Evolutionary conservation across 2,329 filamentous ascomycete genomes (phyloP), one percentile per base, ranked within the genome.

Genomic region (Aureobasidium sp.): DNA sequence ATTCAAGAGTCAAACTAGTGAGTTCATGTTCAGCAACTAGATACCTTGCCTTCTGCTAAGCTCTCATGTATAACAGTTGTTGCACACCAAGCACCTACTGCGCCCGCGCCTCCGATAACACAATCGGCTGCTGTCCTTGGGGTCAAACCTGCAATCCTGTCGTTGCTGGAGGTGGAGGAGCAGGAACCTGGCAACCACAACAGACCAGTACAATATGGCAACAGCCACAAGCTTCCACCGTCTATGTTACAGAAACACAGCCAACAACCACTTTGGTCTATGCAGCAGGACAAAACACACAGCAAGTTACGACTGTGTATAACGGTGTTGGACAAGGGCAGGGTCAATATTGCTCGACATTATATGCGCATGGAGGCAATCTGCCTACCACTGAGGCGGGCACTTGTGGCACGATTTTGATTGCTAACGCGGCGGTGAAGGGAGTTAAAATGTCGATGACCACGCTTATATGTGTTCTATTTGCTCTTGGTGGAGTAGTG

Each of bases 1-100:
- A 76, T 79, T 52, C 68, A 72, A 37, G 70, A 75, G 47, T 70
- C 75, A 7, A 73, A 74, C 59, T 80, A 75, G 78, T 79, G 66
- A 65, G 74, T 41, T 25, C 41, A 25, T 21, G 30, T 13, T n/a
- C 27, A 16, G 1, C 10, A 9, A 16, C 21, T 55, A 27, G 3
- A 11, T 5, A 2, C 13, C 13, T 32, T 9, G 15, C 29, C n/a
- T 25, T 53, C 50, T 15, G 25, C 32, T 32, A 25, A 29, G 3
- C 10, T 8, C 9, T 36, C 7, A 39, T 25, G 9, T 29, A 45
- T 8, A 7, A 7, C 27, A 73, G 72, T 65, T 74, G 72, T 65
- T 74, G 72, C 64, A 69, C 70, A 4, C 61, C 69, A 7, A 62
- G 65, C 49, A 70, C 71, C 61, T 64, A 63, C 61, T 73, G 72